A percentile compares a stretch with the other conserved stretches of the same genome.
phyloP scores from a whole-genome alignment of 371 early-diverging fungal species.

The Mucor irregularis region DNA sequence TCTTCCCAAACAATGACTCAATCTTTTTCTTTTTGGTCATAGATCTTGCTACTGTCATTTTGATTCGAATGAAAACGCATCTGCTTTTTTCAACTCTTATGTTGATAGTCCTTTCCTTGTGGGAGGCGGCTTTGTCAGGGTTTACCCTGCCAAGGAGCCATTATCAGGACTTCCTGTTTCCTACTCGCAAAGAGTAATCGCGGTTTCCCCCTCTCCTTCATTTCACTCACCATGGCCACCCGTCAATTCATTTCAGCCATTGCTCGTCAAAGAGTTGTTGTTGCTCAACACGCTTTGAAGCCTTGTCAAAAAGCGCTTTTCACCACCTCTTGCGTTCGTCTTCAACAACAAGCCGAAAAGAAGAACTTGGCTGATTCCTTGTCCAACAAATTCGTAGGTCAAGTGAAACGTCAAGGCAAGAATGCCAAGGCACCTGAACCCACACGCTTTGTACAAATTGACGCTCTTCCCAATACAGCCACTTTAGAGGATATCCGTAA shows the following conservation, averaged over 20 bases:
- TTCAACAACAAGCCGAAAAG: not conserved
- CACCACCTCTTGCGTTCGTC: not conserved
- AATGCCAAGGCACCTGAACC: conserved; percentile 6
- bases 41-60: too few relatives aligned
- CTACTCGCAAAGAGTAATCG: not conserved
- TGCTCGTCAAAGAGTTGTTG: not conserved
- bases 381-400: conserved; percentile 15
- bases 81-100: too few relatives aligned
- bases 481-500: conserved; percentile 47
- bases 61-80: too few relatives aligned
- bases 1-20: too few relatives aligned
- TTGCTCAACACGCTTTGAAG: not conserved
- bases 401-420: conserved; percentile 10
- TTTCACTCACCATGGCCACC: not conserved
- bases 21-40: too few relatives aligned
- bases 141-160: not conserved
- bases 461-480: conserved; percentile 36
- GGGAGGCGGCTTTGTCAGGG: too few relatives aligned
- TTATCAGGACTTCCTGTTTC: too few relatives aligned
- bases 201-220: not conserved
- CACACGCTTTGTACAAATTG: conserved; percentile 36
- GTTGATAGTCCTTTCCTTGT: too few relatives aligned
- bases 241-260: not conserved
- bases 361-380: conserved; percentile 14
- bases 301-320: not conserved